Evolutionary conservation across 1,284 basidiomycete species (phyloP).

Genomic region (Ceratobasidium sp.): DNA sequence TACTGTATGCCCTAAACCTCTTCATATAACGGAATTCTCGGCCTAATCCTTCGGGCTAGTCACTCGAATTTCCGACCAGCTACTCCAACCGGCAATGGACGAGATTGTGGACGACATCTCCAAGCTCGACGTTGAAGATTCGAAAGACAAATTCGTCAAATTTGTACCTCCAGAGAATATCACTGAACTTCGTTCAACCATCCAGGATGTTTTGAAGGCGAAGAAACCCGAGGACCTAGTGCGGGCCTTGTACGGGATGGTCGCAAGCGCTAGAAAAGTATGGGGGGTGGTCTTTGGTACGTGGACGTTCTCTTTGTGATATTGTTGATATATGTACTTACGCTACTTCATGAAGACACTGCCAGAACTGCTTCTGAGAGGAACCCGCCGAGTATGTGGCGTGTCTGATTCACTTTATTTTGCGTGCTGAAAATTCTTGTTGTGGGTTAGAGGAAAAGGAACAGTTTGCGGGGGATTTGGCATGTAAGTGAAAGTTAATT

Average conservation of each 20-base stretch:
- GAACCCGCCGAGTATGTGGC: too few relatives aligned
- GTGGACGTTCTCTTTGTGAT: too few relatives aligned
- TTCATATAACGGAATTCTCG: neutral
- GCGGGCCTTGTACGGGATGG: neutral
- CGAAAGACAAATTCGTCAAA: neutral
- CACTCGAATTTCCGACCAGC: neutral
- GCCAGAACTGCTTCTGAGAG: too few relatives aligned
- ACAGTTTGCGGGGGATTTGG: too few relatives aligned
- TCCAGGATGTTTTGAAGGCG: neutral
- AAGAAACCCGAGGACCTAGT: neutral
- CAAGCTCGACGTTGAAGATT: neutral
- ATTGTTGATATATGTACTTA: too few relatives aligned
- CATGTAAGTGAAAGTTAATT: neutral
- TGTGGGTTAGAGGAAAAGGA: too few relatives aligned
- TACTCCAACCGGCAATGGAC: neutral
- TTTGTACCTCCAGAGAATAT: neutral
- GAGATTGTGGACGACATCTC: neutral
- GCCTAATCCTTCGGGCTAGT: neutral
- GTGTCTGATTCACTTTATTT: too few relatives aligned
- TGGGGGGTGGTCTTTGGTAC: neutral
- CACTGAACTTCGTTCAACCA: neutral
- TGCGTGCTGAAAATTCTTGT: too few relatives aligned
- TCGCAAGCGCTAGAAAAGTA: neutral
- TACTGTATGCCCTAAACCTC: conserved; percentile 7
- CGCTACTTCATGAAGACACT: too few relatives aligned